Evolutionary conservation across 108 stramenopile species (phyloP), one percentile per base, ranked within the genome.

Genomic region (Nannochloropsis salina): DNA sequence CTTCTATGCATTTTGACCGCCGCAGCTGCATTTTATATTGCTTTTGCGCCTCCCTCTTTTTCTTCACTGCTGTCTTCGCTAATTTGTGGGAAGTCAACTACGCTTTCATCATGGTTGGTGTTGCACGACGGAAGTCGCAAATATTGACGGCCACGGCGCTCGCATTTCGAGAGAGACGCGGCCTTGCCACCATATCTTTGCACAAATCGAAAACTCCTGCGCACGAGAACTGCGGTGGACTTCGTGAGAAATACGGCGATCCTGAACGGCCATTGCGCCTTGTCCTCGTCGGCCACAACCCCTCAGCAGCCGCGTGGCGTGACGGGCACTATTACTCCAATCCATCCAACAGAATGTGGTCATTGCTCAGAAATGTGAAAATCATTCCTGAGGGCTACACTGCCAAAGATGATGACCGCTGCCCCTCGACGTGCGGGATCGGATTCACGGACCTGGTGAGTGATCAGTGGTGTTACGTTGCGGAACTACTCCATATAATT

Each of bases 341-440:
- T 84, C 87, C 87, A 10, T 88, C 87, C 45, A 88, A 88, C 80
- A 83, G 87, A 8, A 88, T 88, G 87, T 88, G 87, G 87, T 81
- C 81, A 21, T 80, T 88, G 8, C 87, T 88, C 41, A 80, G 83
- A 6, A 41, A 42, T 8, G 84, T 84, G 9, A 84, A 80, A 42
- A 88, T 88, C n/a, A 45, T 84, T 2, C 87, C 87, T 11, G 2
- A 79, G 31, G 45, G 42, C 45, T 88, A 81, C 41, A 61, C 74
- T 8, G 87, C 87, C 9, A 22, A 40, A 10, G 42, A 88, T 44
- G 87, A 88, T 42, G 84, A 80, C 45, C 45, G 81, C 42, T 88
- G 87, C 87, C 87, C 87, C 42, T 45, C 84, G 9, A 82, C 80
- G 11, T 85, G 87, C 44, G 87, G 87, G 45, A 84, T 88, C 9